Evolutionary conservation across 2,329 filamentous ascomycete genomes (phyloP).

Genomic region (Ophiostoma himal-ulmi): DNA sequence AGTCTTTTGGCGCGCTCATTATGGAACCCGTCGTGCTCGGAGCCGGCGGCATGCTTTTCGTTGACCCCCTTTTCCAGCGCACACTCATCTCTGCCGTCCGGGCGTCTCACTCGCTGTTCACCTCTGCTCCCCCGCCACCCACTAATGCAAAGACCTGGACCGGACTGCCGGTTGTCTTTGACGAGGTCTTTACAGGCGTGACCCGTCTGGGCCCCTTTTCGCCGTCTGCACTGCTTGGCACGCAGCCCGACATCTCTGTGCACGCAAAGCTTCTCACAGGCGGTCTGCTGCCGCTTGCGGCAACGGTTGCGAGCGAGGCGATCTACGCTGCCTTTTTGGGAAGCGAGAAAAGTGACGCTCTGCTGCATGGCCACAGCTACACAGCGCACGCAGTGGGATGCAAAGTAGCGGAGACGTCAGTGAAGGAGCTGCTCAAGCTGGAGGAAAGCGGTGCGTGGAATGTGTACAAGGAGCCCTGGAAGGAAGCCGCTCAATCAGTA

Average conservation of each 20-base stretch:
- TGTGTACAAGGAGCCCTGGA: slow-evolving; percentile 39
- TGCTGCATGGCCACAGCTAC: slow-evolving; percentile 82
- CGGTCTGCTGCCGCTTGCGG: slow-evolving; percentile 69
- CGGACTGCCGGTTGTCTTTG: slow-evolving; percentile 72
- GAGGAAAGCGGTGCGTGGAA: slow-evolving; percentile 53
- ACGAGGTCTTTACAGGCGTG: slow-evolving; percentile 82
- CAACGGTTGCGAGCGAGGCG: slow-evolving; percentile 66
- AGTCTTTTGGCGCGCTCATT: slow-evolving; percentile 69
- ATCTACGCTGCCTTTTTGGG: slow-evolving; percentile 69
- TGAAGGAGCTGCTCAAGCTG: slow-evolving; percentile 55
- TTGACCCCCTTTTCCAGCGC: slow-evolving; percentile 77
- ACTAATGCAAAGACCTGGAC: slow-evolving; percentile 48
- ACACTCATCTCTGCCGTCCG: slow-evolving; percentile 64
- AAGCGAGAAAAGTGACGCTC: slow-evolving; percentile 67
- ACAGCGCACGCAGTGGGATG: slow-evolving; percentile 80
- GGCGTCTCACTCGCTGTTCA: slow-evolving; percentile 32
- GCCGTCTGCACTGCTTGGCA: slow-evolving; percentile 61
- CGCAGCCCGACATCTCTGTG: slow-evolving; percentile 68
- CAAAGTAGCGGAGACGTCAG: slow-evolving; percentile 64
- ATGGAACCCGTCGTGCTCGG: slow-evolving; percentile 77
- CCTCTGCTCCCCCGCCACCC: background rate
- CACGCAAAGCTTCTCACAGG: slow-evolving; percentile 82
- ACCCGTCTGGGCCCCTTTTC: slow-evolving; percentile 72
- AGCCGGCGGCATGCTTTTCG: slow-evolving; percentile 77
- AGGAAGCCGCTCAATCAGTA: background rate